phyloP scores from a whole-genome alignment of 768 basidiomycete species.

The Lactarius vividus region DNA sequence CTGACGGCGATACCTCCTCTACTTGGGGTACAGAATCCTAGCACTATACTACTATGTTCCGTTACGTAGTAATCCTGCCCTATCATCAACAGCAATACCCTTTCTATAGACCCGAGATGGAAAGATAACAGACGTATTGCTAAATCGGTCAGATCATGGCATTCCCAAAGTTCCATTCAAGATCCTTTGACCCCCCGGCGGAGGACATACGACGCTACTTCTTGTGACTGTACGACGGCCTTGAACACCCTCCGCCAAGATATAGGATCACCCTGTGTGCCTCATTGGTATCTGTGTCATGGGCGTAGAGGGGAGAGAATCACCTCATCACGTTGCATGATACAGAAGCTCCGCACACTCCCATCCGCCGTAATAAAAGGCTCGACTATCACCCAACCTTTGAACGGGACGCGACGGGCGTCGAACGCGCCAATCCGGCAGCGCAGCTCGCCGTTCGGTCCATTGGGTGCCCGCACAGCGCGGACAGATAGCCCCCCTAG shows the following conservation, averaged over 20 bases:
- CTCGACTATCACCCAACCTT: slow-evolving; percentile 76
- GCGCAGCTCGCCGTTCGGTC: slow-evolving; percentile 34
- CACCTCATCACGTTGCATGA: slow-evolving; percentile 70
- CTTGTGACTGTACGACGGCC: slow-evolving; percentile 48
- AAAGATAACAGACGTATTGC: neutral
- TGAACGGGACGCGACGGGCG: slow-evolving; percentile 57
- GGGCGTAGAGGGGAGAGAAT: slow-evolving; percentile 29
- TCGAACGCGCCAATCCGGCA: slow-evolving; percentile 66
- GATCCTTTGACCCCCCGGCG: slow-evolving; percentile 14
- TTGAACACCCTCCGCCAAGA: slow-evolving; percentile 81
- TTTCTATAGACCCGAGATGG: neutral
- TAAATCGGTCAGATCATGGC: neutral
- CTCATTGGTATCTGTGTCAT: neutral
- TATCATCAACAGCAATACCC: neutral
- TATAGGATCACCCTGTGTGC: slow-evolving; percentile 64
- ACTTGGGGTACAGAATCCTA: neutral
- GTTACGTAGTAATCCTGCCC: neutral
- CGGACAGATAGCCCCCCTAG: slow-evolving; percentile 46
- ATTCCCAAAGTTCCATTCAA: neutral
- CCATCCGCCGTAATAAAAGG: slow-evolving; percentile 47
- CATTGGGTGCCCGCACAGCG: slow-evolving; percentile 9
- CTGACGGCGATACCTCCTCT: neutral
- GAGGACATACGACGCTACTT: slow-evolving; percentile 59
- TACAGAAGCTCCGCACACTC: slow-evolving; percentile 56
- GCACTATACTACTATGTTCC: neutral